Evolutionary conservation across 345 rosid genomes (phyloP).

Genomic region (Noccaea bulbosa): DNA sequence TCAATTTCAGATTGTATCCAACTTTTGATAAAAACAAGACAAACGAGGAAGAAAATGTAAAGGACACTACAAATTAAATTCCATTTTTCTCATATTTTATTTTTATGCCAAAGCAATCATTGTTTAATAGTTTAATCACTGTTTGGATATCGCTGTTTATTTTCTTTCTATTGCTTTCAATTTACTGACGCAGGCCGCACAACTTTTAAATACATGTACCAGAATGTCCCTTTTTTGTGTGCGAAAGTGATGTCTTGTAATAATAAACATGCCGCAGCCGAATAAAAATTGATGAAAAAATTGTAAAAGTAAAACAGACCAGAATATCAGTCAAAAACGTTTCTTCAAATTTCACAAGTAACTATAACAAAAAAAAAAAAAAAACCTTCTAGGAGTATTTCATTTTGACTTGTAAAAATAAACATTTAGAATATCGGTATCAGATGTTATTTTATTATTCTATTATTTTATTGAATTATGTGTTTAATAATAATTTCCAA

Average conservation of each 20-base stretch:
- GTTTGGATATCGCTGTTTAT: conserved; percentile 5
- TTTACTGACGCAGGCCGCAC: conserved; percentile 22
- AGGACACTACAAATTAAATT: not conserved
- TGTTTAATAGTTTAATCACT: not conserved
- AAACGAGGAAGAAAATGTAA: not conserved
- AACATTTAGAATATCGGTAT: not conserved
- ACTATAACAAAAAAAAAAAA: too few species aligned
- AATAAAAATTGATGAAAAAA: not conserved
- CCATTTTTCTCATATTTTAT: not conserved
- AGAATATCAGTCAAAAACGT: too few species aligned
- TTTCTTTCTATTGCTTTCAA: not conserved
- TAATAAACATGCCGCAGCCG: not conserved
- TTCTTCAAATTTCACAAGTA: not conserved
- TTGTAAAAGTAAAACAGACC: not conserved
- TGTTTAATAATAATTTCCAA: not conserved
- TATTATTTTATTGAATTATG: not conserved
- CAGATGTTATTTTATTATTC: not conserved
- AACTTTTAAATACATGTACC: conserved; percentile 30
- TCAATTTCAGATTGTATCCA: conserved; percentile 21
- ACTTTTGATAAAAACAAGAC: not conserved
- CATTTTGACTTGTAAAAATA: not conserved
- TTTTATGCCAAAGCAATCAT: not conserved
- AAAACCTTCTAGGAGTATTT: not conserved
- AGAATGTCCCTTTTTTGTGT: not conserved
- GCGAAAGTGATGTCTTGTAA: conserved; percentile 21